Evolutionary conservation across 116 monocot species (phyloP).

Genomic region (Iris pallida): DNA sequence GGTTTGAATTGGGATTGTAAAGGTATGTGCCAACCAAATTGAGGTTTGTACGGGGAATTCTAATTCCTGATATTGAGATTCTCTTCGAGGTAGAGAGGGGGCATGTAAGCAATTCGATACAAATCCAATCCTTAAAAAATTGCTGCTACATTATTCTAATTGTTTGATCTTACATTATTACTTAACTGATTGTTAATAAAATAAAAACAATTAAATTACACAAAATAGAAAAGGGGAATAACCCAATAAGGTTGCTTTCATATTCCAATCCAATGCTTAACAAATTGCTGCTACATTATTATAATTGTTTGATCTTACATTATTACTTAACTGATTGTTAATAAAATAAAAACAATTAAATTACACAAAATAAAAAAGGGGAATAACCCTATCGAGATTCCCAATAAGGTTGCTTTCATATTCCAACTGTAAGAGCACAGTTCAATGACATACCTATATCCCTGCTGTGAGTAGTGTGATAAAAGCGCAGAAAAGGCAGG

Average conservation of each 20-base stretch:
- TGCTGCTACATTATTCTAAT: no score
- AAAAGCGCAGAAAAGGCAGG: constrained; percentile 64
- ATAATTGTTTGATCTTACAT: not conserved
- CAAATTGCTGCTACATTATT: no score
- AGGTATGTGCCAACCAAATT: no score
- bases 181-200: not conserved
- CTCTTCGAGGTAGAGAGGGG: not conserved
- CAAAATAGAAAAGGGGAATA: not conserved
- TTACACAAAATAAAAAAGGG: not conserved
- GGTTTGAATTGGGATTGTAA: no score
- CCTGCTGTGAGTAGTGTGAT: constrained; percentile 45
- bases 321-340: not conserved
- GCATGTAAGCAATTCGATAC: not conserved
- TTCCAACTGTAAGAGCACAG: not conserved
- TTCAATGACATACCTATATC: constrained; percentile 53
- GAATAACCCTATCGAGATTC: not conserved
- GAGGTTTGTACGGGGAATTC: not conserved
- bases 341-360: not conserved
- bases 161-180: not conserved
- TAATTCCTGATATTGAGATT: not conserved
- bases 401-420: not conserved
- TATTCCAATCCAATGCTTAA: not conserved
- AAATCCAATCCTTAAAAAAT: no score
- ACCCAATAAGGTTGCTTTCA: not conserved
- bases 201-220: not conserved